phyloP scores from a whole-genome alignment of 2,329 filamentous ascomycete species.

The Pyrenophora teres region DNA sequence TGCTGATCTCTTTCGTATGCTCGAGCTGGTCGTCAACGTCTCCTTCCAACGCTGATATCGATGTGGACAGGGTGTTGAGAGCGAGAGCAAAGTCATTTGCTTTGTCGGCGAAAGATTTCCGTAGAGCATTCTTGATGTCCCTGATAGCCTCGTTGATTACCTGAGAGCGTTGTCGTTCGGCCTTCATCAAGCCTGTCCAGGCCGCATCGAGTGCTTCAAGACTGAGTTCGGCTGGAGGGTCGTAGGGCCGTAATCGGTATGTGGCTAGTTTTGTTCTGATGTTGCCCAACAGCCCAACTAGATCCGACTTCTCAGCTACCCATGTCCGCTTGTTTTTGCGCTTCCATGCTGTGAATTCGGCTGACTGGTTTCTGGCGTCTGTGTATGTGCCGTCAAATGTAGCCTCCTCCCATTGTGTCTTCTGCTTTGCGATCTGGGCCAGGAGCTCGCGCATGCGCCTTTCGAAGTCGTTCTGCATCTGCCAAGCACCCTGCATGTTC shows the following conservation, averaged over 20 bases:
- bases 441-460: slow-evolving; percentile 84
- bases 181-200: slow-evolving; percentile 78
- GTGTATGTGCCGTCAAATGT: slow-evolving; percentile 89
- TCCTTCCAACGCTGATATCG: slow-evolving; percentile 95
- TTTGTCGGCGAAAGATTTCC: slow-evolving; percentile 93
- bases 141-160: slow-evolving; percentile 97
- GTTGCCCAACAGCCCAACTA: slow-evolving; percentile 90
- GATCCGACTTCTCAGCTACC: slow-evolving; percentile 97
- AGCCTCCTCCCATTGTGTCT: slow-evolving; percentile 75
- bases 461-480: slow-evolving; percentile 98
- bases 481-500: slow-evolving; percentile 99
- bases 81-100: slow-evolving; percentile 97
- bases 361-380: slow-evolving; percentile 86
- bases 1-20: slow-evolving; percentile 82
- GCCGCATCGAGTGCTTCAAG: slow-evolving; percentile 80
- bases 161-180: slow-evolving; percentile 87
- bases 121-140: slow-evolving; percentile 96
- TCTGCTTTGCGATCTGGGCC: slow-evolving; percentile 72
- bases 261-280: slow-evolving; percentile 99
- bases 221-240: slow-evolving; percentile 82
- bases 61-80: slow-evolving; percentile 90
- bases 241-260: slow-evolving; percentile 87
- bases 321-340: slow-evolving; percentile 87
- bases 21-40: slow-evolving; percentile 93
- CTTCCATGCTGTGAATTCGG: slow-evolving; percentile 86